A percentile compares a stretch with the other conserved stretches of the same genome.
phyloP scores from a whole-genome alignment of 73 alveolate genomes.

The Symbiodinium pilosum region DNA sequence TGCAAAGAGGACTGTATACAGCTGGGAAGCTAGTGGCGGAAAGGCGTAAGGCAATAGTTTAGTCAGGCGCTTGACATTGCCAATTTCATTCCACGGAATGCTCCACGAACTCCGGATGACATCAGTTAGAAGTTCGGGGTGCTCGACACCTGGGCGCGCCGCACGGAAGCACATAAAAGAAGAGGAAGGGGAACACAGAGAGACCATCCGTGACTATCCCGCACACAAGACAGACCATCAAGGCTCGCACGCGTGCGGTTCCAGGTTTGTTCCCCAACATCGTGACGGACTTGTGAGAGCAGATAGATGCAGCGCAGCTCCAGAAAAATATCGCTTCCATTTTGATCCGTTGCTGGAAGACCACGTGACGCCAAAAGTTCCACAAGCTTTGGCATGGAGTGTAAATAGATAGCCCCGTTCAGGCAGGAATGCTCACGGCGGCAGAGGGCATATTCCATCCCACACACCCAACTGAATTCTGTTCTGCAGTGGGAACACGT shows the following conservation, averaged over 20 bases:
- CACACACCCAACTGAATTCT: constrained; percentile 86
- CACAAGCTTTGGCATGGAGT: constrained; percentile 47
- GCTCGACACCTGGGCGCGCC: constrained; percentile 27
- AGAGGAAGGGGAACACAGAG: no score
- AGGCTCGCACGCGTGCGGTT: constrained; percentile 34
- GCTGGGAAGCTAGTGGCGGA: constrained; percentile 5
- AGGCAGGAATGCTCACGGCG: constrained; percentile 43
- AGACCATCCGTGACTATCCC: no score
- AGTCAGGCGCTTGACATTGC: constrained; percentile 66
- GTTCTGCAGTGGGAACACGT: constrained; percentile 57
- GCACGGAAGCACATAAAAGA: no score
- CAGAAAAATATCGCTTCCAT: constrained; percentile 81
- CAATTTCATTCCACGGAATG: constrained; percentile 36
- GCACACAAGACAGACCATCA: no score
- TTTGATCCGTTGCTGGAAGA: constrained; percentile 30
- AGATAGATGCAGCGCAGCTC: constrained; percentile 76
- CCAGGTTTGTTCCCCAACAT: constrained; percentile 46
- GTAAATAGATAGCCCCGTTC: constrained; percentile 45
- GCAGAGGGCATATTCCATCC: constrained; percentile 33
- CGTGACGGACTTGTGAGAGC: constrained; percentile 41
- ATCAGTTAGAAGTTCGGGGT: constrained; percentile 49
- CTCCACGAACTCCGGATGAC: constrained; percentile 86
- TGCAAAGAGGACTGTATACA: neutral
- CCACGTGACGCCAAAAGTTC: constrained; percentile 33
- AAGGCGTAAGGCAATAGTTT: constrained; percentile 64